A percentile compares a stretch with the other conserved stretches of the same genome.
phyloP scores from a whole-genome alignment of 179 eudicot species.

The Heliamphora pulchella region DNA sequence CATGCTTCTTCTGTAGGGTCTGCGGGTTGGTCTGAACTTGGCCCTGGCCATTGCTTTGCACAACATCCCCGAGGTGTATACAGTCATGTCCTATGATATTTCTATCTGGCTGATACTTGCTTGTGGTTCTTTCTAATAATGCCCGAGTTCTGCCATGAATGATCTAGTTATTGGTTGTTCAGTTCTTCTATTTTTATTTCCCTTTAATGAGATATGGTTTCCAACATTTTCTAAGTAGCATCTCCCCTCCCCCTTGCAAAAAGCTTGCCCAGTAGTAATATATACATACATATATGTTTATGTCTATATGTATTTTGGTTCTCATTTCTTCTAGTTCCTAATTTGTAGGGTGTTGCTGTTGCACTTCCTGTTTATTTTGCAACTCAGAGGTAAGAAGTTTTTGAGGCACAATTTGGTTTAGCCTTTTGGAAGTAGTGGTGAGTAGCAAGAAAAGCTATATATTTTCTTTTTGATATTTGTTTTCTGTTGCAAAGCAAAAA shows the following conservation, averaged over 20 bases:
- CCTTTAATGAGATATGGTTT: neutral
- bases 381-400: slow-evolving; percentile 59
- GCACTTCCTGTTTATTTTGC: slow-evolving; percentile 98
- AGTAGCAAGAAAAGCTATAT: neutral
- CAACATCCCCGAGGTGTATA: slow-evolving; percentile 86
- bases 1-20: slow-evolving; percentile 48
- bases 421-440: neutral
- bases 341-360: slow-evolving; percentile 87
- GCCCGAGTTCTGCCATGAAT: slow-evolving; percentile 1
- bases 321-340: neutral
- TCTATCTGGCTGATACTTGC: neutral
- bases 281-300: neutral
- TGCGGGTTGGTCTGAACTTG: slow-evolving; percentile 88
- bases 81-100: neutral
- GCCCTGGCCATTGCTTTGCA: slow-evolving; percentile 94
- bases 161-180: neutral
- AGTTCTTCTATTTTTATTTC: too few relatives aligned
- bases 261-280: neutral
- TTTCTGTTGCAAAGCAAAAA: neutral
- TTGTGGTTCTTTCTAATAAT: neutral
- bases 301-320: neutral
- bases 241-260: neutral
- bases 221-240: neutral
- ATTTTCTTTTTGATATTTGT: neutral
- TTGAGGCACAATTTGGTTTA: neutral